phyloP scores from a whole-genome alignment of 2,329 filamentous ascomycete genomes.

The Ceratocystis eucalypticola region DNA sequence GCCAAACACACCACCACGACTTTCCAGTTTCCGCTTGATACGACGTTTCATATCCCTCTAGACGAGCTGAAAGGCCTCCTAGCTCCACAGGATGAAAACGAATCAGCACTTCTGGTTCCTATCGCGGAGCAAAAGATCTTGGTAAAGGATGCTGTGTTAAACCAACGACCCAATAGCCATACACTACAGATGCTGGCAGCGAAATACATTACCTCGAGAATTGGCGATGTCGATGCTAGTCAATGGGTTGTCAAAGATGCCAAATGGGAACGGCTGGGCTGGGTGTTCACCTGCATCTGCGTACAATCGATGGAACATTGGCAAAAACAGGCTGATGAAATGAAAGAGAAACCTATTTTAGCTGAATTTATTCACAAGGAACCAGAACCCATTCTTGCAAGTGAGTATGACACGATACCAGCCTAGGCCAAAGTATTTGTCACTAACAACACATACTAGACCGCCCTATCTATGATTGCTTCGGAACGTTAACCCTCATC shows the following conservation, averaged over 20 bases:
- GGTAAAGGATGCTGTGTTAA: conserved; percentile 34
- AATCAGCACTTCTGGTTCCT: conserved; percentile 22
- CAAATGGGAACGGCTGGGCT: conserved; percentile 34
- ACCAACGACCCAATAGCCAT: conserved; percentile 37
- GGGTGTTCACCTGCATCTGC: conserved; percentile 42
- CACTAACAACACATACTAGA: conserved; percentile 25
- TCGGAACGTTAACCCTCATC: conserved; percentile 36
- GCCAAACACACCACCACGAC: conserved; percentile 37
- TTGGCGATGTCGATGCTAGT: conserved; percentile 36
- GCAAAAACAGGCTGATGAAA: conserved; percentile 35
- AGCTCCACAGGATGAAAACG: conserved; percentile 26
- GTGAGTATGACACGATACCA: conserved; percentile 27
- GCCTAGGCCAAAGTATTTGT: conserved; percentile 9
- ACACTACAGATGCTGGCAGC: conserved; percentile 37
- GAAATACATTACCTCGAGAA: conserved; percentile 33
- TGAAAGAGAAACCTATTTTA: conserved; percentile 29
- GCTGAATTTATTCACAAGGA: conserved; percentile 38
- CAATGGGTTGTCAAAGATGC: conserved; percentile 36
- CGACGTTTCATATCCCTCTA: conserved; percentile 33
- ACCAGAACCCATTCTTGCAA: conserved; percentile 32
- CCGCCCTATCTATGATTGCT: conserved; percentile 47
- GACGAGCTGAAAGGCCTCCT: conserved; percentile 26
- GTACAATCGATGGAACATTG: conserved; percentile 39
- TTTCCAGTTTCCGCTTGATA: conserved; percentile 34
- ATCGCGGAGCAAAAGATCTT: conserved; percentile 29